A percentile compares a stretch with the other conserved stretches of the same genome.
These are phyloP conservation scores for Coemansia sp. DNA, from an alignment of 192 early-diverging fungal species.

Conservation along the genomic window DNA sequence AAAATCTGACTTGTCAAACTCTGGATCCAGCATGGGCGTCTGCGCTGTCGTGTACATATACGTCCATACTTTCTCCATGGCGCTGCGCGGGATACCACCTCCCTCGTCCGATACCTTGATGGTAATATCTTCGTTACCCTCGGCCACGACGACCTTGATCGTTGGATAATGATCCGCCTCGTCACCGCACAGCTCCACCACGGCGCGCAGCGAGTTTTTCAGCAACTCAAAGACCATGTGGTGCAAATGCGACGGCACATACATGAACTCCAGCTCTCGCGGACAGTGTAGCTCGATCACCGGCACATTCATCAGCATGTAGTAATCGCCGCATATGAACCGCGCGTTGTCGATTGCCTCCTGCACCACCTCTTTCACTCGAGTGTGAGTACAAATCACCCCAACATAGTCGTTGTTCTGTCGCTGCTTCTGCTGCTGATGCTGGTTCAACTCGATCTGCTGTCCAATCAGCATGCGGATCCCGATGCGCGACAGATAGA, in stretches of 20 bases:
- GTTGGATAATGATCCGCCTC: constrained; percentile 86
- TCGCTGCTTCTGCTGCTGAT: constrained; percentile 56
- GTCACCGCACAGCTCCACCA: constrained; percentile 86
- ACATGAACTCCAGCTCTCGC: constrained; percentile 89
- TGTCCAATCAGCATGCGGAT: constrained; percentile 96
- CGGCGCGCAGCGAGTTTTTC: constrained; percentile 94
- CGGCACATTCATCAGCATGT: constrained; percentile 79
- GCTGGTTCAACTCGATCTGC: constrained; percentile 70
- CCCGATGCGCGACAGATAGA: constrained; percentile 98
- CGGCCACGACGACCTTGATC: constrained; percentile 91
- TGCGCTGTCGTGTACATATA: constrained; percentile 90
- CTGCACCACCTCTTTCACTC: constrained; percentile 74
- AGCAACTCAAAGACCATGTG: constrained; percentile 98
- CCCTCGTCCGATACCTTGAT: constrained; percentile 97
- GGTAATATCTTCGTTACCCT: constrained; percentile 91
- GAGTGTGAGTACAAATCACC: constrained; percentile 91
- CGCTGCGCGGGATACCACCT: constrained; percentile 87
- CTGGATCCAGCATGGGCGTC: constrained; percentile 67
- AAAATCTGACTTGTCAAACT: constrained; percentile 72
- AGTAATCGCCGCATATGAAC: constrained; percentile 89
- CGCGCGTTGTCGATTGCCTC: constrained; percentile 91
- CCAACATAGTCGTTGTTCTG: constrained; percentile 73
- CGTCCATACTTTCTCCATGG: constrained; percentile 89
- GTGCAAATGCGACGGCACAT: constrained; percentile 92
- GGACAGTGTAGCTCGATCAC: constrained; percentile 75